Conservation (phyloP, 2,329 filamentous ascomycete genomes). For the Colletotrichum destructivum region DNA sequence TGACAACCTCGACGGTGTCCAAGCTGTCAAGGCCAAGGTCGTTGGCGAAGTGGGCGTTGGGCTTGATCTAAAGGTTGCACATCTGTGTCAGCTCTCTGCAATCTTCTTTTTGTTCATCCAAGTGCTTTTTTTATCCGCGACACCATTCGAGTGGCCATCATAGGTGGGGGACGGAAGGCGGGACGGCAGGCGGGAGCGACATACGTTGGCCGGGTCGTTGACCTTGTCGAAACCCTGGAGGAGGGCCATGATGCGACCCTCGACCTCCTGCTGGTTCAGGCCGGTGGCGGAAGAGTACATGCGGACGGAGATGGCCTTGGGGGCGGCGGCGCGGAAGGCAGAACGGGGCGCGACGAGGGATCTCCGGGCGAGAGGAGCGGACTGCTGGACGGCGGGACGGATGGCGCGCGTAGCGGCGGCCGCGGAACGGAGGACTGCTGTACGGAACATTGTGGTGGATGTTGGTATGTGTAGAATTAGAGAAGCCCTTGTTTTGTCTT, state of each 20-base stretch:
- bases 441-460: slow-evolving; percentile 84
- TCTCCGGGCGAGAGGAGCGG: slow-evolving; percentile 62
- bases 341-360: slow-evolving; percentile 74
- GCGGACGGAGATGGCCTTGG: slow-evolving; percentile 76
- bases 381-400: slow-evolving; percentile 70
- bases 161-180: background rate
- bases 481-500: background rate
- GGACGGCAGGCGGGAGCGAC: slow-evolving; percentile 45
- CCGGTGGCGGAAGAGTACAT: slow-evolving; percentile 89
- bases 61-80: slow-evolving; percentile 77
- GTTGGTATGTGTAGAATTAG: slow-evolving; percentile 26
- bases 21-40: slow-evolving; percentile 97
- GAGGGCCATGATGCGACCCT: slow-evolving; percentile 92
- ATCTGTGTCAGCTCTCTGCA: background rate
- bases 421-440: slow-evolving; percentile 85
- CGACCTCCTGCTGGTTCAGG: slow-evolving; percentile 86
- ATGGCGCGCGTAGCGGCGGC: slow-evolving; percentile 68
- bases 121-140: background rate
- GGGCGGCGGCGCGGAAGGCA: slow-evolving; percentile 69
- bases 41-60: slow-evolving; percentile 92
- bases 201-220: slow-evolving; percentile 75
- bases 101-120: background rate
- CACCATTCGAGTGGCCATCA: background rate
- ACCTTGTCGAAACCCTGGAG: slow-evolving; percentile 98
- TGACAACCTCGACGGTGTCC: slow-evolving; percentile 99